These are phyloP conservation scores for Rhynchospora tenuis DNA, from an alignment of 176 grass and related monocot species.

Conservation along the genomic window DNA sequence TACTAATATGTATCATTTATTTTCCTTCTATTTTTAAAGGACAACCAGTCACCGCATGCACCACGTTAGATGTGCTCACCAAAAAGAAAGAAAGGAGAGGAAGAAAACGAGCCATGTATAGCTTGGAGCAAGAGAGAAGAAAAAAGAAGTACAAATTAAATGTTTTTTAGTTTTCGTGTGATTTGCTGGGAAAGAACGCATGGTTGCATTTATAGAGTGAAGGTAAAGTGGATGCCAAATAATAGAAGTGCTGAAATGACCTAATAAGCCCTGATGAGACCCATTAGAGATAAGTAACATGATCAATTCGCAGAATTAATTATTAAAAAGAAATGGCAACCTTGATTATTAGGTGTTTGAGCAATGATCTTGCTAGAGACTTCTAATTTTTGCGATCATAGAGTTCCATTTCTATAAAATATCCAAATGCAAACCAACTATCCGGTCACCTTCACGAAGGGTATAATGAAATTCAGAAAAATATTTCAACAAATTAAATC, in stretches of 20 bases:
- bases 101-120: not conserved
- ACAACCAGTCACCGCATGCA: not conserved
- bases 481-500: too few species aligned
- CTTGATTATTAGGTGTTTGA: too few species aligned
- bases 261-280: not conserved
- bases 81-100: not conserved
- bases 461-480: too few species aligned
- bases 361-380: too few species aligned
- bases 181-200: not conserved
- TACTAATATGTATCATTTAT: not conserved
- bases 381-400: too few species aligned
- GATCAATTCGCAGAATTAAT: not conserved
- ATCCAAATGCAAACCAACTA: too few species aligned
- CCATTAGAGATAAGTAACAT: not conserved
- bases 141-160: not conserved
- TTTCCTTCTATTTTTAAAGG: not conserved
- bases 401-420: too few species aligned
- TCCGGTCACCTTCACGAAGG: too few species aligned
- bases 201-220: not conserved
- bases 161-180: not conserved
- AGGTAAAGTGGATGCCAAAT: not conserved
- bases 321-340: too few species aligned
- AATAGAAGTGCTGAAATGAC: not conserved
- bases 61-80: not conserved
- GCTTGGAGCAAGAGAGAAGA: not conserved